Base-by-base conservation (phyloP, 2,329 filamentous ascomycete species). In the Ceratocystis alfenasii region DNA sequence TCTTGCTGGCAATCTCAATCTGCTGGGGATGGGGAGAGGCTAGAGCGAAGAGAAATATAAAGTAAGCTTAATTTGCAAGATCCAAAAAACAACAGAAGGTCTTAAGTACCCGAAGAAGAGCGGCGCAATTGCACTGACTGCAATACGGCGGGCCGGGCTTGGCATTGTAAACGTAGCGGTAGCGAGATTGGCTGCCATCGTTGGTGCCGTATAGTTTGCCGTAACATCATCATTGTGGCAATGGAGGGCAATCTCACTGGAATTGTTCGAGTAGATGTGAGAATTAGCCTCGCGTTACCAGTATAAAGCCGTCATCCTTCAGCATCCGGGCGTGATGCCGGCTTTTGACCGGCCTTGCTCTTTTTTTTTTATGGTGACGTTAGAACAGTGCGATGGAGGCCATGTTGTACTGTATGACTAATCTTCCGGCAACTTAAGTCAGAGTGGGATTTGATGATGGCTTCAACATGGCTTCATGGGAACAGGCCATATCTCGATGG, bases 1-100 rank as follows among this genome's bases (percentile, higher is more conserved):
- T 76, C 68, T 79, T 80, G 69, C 83, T 86, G 70, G 86, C 83
- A 69, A 94, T 81, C 10, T 77, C 79, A 69, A 88, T 60, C 36
- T 57, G 65, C 67, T 65, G 69, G 66, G 67, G 67, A 60, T 45
- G 60, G 65, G 57, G 62, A 67, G 66, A 10, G 22, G 62, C 65
- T 64, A 50, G 30, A 36, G 8, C 36, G 12, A 61, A 22, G 41
- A 61, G 15, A 44, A n/a, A 50, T 20, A 60, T 22, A 66, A 55
- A 45, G 65, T 66, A 60, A 66, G 65, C 62, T 62, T 62, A 46
- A 30, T 12, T 41, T 62, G 7, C 17, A 15, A 62, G 17, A 62
- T 15, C 10, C 22, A 62, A 20, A 22, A 30, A 57, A 20, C 20
- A 53, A 33, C 12, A 50, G 25, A 53, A 22, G 20, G 33, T 30